Evolutionary conservation across 352 stramenopile genomes (phyloP), one percentile per base, ranked within the genome.

Genomic region (Phytopythium litorale): DNA sequence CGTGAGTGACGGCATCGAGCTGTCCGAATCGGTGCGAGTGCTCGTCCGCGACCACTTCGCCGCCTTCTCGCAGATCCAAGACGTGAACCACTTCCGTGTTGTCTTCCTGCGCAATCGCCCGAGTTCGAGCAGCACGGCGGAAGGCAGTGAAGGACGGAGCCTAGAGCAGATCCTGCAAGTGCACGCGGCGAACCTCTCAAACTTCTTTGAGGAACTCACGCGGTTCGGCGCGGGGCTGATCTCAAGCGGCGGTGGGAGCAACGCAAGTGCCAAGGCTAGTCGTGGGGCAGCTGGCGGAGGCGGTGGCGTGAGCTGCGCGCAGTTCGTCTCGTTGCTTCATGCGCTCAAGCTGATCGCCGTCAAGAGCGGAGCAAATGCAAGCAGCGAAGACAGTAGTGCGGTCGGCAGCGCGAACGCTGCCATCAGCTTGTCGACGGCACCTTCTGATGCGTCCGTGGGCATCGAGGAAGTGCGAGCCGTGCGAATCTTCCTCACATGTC

Each of bases 21-120:
- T 87, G 56, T 89, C 79, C 11, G 70, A 82, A 40, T 67, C 79
- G 12, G 67, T 88, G 48, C 74, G 71, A 19, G 64, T 60, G 18
- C 75, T 91, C 12, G 61, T 89, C 40, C 63, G 60, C 43, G 76
- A 89, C 52, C 78, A 89, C 52, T 68, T 91, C 18, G 57, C 66
- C 6, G 70, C 75, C 30, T 89, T 85, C 62, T 77, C 79, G 4
- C 78, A 87, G 58, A 68, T 91, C 38, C 79, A 89, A 35, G 79
- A 91, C 37, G 64, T 78, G 4, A 66, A 75, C 53, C 79, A 91
- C 50, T 91, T 91, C 37, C 76, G 78, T 7, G 42, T 58, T n/a
- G 35, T 88, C 1, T 91, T 91, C 33, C 62, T 89, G 7, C 33
- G 59, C 4, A 74, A 71, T 0, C 7, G 42, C 6, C 19, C 43